Evolutionary conservation across 2,329 filamentous ascomycete species (phyloP), one percentile per base, ranked within the genome.

Genomic region (Colletotrichum sp.): DNA sequence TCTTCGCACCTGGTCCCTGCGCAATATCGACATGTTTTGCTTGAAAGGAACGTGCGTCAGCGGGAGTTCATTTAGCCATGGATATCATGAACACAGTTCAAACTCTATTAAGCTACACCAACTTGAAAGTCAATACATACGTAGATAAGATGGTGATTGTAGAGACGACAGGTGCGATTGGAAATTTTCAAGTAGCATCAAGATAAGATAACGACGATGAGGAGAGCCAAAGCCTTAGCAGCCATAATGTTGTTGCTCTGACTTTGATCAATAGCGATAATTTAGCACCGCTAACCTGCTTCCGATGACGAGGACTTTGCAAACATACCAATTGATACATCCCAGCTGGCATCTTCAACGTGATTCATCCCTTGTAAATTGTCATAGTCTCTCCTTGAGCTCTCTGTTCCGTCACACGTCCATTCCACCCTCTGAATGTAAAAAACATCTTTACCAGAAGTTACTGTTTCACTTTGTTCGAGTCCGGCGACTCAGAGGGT

Each of bases 1-100:
- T 12, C 34, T 61, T 61, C 44, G n/a, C 44, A 49, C 44, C 44
- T 49, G 52, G 52, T 8, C 52, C 52, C 13, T 57, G 52, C 52
- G 52, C 25, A 15, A 62, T n/a, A 30, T 62, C 29, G 29, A 19
- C 13, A 22, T 8, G 59, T 19, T 19, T n/a, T 62, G 13, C 44
- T n/a, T 49, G 44, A 61, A 29, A 22, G 59, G 59, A 34, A 34
- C 59, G 59, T n/a, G 59, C 59, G 19, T 30, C 57, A 30, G 27
- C 19, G 19, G 19, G 19, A 49, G 3, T 49, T 49, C 44, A n/a
- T 49, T 49, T 22, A 22, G 44, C 44, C 44, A 49, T n/a, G 44
- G 44, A 49, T 49, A 49, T 49, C 44, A 49, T 22, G 44, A 13
- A n/a, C 1, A 57, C 12, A 1, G 52, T 57, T 19, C 25, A 57